Evolutionary conservation across 768 basidiomycete species (phyloP).

Genomic region (Boletus edulis): DNA sequence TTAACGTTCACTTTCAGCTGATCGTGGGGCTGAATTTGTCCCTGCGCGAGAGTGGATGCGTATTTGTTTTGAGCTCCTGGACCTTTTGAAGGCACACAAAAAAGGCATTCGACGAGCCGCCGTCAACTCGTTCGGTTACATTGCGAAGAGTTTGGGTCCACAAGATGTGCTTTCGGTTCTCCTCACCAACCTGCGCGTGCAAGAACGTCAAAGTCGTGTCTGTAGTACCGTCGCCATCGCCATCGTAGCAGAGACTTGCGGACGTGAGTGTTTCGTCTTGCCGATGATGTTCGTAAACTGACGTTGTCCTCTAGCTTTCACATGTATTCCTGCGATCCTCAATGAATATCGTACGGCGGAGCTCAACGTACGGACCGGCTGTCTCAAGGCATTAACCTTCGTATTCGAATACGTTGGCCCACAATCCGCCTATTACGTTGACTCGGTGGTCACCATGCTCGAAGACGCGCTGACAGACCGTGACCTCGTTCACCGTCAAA

Average conservation of each 20-base stretch:
- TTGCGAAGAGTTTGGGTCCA: constrained; percentile 98
- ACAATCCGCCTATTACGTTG: constrained; percentile 94
- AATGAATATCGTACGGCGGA: constrained; percentile 99
- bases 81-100: constrained; percentile 97
- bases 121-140: constrained; percentile 99
- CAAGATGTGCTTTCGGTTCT: constrained; percentile 97
- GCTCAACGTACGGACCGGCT: constrained; percentile 97
- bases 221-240: constrained; percentile 98
- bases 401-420: constrained; percentile 99
- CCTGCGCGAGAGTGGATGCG: constrained; percentile 99
- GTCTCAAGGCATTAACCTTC: constrained; percentile 97
- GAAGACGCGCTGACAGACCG: constrained; percentile 98
- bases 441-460: constrained; percentile 96
- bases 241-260: constrained; percentile 92
- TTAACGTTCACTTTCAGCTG: constrained; percentile 47
- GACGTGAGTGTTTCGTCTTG: constrained; percentile 40
- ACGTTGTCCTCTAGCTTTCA: constrained; percentile 63
- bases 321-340: constrained; percentile 96
- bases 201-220: constrained; percentile 98
- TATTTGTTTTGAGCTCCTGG: constrained; percentile 97
- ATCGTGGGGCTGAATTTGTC: constrained; percentile 98
- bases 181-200: constrained; percentile 93
- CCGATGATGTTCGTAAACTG: background rate
- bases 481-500: constrained; percentile 97
- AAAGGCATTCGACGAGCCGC: constrained; percentile 98